phyloP scores from a whole-genome alignment of 2,329 filamentous ascomycete genomes.

The Atkinsonella hypoxylon region DNA sequence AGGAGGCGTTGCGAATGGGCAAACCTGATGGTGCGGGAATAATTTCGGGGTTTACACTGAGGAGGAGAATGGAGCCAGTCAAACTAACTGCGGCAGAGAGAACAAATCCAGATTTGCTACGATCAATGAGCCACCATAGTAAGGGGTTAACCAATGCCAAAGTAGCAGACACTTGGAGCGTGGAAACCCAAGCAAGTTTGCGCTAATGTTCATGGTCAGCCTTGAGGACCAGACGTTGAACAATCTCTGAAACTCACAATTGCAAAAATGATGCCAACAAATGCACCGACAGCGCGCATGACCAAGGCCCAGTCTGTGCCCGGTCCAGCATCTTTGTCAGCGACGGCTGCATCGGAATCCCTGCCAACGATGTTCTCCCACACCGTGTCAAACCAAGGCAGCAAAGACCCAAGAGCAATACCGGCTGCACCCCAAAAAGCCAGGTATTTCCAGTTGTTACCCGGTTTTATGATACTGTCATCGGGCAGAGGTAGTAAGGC shows the following conservation, averaged over 20 bases:
- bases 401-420: slow-evolving; percentile 61
- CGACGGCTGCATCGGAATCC: slow-evolving; percentile 17
- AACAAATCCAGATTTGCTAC: slow-evolving; percentile 72
- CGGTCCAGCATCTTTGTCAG: slow-evolving; percentile 22
- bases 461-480: slow-evolving; percentile 25
- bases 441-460: slow-evolving; percentile 54
- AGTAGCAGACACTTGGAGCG: slow-evolving; percentile 82
- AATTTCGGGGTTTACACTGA: slow-evolving; percentile 66
- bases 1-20: slow-evolving; percentile 8
- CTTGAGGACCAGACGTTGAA: too few relatives aligned
- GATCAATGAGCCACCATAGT: slow-evolving; percentile 92
- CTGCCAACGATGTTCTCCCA: slow-evolving; percentile 47
- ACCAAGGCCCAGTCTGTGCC: slow-evolving; percentile 62
- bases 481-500: slow-evolving; percentile 46
- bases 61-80: slow-evolving; percentile 59
- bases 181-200: slow-evolving; percentile 85
- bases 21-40: slow-evolving; percentile 53
- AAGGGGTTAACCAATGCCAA: slow-evolving; percentile 86
- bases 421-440: slow-evolving; percentile 73
- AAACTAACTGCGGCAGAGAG: slow-evolving; percentile 65
- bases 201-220: slow-evolving; percentile 38
- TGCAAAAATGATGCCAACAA: slow-evolving; percentile 49
- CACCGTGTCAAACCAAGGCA: slow-evolving; percentile 74
- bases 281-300: slow-evolving; percentile 45
- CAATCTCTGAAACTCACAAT: slow-evolving; percentile 51